These are phyloP conservation scores for Cladosporium cucumerinum DNA, from an alignment of 2,329 filamentous ascomycete species.

Conservation along the genomic window DNA sequence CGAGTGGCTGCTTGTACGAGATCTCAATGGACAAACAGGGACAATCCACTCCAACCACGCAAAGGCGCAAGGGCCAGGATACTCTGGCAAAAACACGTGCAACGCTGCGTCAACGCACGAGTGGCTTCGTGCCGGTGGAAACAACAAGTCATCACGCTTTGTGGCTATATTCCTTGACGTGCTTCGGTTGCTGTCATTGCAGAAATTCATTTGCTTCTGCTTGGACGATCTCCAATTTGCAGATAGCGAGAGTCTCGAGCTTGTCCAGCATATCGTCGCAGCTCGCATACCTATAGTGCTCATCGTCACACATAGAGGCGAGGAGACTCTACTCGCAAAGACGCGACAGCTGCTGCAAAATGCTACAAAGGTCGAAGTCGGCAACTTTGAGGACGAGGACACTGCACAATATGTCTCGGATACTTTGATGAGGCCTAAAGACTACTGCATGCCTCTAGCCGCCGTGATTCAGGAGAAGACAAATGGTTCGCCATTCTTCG, in stretches of 20 bases:
- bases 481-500: conserved; percentile 83
- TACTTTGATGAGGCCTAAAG: conserved; percentile 69
- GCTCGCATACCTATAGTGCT: conserved; percentile 78
- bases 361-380: conserved; percentile 65
- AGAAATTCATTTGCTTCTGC: conserved; percentile 84
- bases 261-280: conserved; percentile 76
- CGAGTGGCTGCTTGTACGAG: conserved; percentile 58
- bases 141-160: conserved; percentile 61
- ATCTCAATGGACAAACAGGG: conserved; percentile 12
- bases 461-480: conserved; percentile 87
- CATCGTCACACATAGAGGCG: conserved; percentile 62
- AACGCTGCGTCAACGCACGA: conserved; percentile 39
- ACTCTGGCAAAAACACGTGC: conserved; percentile 26
- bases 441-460: conserved; percentile 72
- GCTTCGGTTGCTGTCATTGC: conserved; percentile 72
- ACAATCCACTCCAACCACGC: neutral
- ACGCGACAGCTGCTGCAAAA: conserved; percentile 41
- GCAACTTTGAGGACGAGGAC: conserved; percentile 72
- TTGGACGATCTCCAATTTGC: conserved; percentile 89
- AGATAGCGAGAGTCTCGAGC: conserved; percentile 79
- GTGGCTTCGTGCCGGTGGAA: conserved; percentile 45
- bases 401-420: conserved; percentile 78
- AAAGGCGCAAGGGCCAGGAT: conserved; percentile 1
- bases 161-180: conserved; percentile 89
- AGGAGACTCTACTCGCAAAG: conserved; percentile 38